Conservation (phyloP, 2,329 filamentous ascomycete species). For the Periconia sp. region DNA sequence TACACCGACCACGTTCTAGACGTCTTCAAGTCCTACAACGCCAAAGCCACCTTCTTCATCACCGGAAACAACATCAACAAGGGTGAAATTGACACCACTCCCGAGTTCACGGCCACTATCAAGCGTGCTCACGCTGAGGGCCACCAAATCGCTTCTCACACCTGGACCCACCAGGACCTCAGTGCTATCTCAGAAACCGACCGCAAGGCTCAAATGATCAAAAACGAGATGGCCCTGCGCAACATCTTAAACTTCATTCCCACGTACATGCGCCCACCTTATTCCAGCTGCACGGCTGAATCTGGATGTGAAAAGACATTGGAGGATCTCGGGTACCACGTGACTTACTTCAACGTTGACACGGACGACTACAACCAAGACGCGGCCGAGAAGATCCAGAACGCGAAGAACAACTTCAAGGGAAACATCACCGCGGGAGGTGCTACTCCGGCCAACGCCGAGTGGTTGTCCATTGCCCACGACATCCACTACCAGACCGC, state of each 20-base stretch:
- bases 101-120: slow-evolving; percentile 53
- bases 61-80: slow-evolving; percentile 61
- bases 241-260: slow-evolving; percentile 60
- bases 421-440: slow-evolving; percentile 44
- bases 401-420: slow-evolving; percentile 58
- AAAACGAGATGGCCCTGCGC: slow-evolving; percentile 58
- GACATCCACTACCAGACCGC: slow-evolving; percentile 52
- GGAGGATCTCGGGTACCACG: slow-evolving; percentile 57
- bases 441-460: slow-evolving; percentile 22
- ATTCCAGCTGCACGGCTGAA: slow-evolving; percentile 49
- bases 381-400: slow-evolving; percentile 50
- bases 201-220: slow-evolving; percentile 53
- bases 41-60: slow-evolving; percentile 70
- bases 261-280: slow-evolving; percentile 56
- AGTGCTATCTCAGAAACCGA: slow-evolving; percentile 46
- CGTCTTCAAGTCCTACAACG: slow-evolving; percentile 60
- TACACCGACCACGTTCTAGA: slow-evolving; percentile 66
- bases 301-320: slow-evolving; percentile 46
- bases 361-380: slow-evolving; percentile 63
- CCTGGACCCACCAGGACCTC: slow-evolving; percentile 57
- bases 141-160: slow-evolving; percentile 64
- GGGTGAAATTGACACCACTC: slow-evolving; percentile 57
- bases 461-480: slow-evolving; percentile 58
- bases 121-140: slow-evolving; percentile 58
- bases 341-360: slow-evolving; percentile 64